phyloP scores from a whole-genome alignment of 2,329 filamentous ascomycete genomes.

The Drechslerella stenobrocha region DNA sequence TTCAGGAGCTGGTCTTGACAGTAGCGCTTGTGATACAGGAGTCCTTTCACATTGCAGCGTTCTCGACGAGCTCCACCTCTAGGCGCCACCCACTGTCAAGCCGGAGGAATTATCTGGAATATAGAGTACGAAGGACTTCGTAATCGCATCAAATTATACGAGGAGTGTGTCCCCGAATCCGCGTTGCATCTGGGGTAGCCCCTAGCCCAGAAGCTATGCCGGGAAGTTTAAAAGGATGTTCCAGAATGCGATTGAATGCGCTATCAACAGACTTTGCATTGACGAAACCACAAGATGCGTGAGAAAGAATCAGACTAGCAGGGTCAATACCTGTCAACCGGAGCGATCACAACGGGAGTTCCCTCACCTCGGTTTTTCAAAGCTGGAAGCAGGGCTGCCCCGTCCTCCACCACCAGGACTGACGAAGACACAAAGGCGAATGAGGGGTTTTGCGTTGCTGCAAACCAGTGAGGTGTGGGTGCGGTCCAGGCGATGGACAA shows the following conservation, averaged over 20 bases:
- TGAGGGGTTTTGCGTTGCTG: constrained; percentile 45
- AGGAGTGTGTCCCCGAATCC: constrained; percentile 9
- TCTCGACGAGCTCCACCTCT: no score
- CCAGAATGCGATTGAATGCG: constrained; percentile 5
- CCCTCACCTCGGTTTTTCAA: constrained; percentile 13
- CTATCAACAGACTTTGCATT: not conserved
- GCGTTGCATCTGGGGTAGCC: constrained; percentile 24
- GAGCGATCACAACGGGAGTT: constrained; percentile 19
- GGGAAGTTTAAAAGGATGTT: constrained; percentile 16
- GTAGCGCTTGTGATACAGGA: no score
- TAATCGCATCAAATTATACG: no score
- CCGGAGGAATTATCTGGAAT: no score
- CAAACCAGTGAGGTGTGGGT: constrained; percentile 47
- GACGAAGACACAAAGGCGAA: constrained; percentile 12
- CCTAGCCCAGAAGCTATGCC: constrained; percentile 24
- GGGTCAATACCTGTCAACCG: constrained; percentile 23
- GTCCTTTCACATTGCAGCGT: no score
- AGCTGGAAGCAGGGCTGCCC: no score
- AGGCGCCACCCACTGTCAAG: no score
- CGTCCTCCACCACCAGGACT: no score
- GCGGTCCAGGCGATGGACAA: constrained; percentile 41
- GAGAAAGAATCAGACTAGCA: constrained; percentile 21
- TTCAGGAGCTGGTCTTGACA: no score
- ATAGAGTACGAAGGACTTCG: no score
- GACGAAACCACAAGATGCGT: constrained; percentile 11